Conservation (phyloP, 2,329 filamentous ascomycete genomes). For the Cadophora luteo-olivacea region DNA sequence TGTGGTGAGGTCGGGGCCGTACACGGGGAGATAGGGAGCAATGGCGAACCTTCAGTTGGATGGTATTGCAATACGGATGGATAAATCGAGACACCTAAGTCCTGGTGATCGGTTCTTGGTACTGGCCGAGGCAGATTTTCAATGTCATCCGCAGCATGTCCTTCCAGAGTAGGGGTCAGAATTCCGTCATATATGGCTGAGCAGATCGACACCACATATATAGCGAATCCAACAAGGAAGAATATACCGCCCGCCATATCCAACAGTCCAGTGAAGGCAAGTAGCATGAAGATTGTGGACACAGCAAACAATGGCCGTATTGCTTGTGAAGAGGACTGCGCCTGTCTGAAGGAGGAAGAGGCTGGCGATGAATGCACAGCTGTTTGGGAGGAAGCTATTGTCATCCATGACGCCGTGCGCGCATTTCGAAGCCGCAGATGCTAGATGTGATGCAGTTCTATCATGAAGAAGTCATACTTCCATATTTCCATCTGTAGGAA, state of each 20-base stretch:
- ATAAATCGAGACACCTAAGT: conserved; percentile 24
- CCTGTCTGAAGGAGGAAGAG: conserved; percentile 57
- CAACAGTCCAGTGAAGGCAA: conserved; percentile 42
- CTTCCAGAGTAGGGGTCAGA: conserved; percentile 50
- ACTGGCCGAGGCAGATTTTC: neutral
- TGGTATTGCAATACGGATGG: conserved; percentile 26
- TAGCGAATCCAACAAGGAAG: conserved; percentile 49
- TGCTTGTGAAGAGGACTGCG: conserved; percentile 57
- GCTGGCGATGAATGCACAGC: conserved; percentile 49
- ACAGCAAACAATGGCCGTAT: conserved; percentile 53
- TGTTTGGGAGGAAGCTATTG: conserved; percentile 45
- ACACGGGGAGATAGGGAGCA: conserved; percentile 6
- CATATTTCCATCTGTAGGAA: neutral
- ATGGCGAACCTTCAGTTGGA: conserved; percentile 15
- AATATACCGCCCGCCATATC: conserved; percentile 47
- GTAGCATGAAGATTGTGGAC: conserved; percentile 48
- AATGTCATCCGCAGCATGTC: conserved; percentile 41
- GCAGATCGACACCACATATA: conserved; percentile 52
- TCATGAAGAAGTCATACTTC: neutral
- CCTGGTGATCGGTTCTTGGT: conserved; percentile 19
- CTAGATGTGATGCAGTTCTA: neutral
- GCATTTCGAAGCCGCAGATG: neutral
- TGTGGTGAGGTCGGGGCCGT: neutral
- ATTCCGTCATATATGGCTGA: conserved; percentile 53
- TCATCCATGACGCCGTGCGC: conserved; percentile 23